Base-by-base conservation (phyloP, 352 stramenopile genomes). In the Pythium rishiriense region DNA sequence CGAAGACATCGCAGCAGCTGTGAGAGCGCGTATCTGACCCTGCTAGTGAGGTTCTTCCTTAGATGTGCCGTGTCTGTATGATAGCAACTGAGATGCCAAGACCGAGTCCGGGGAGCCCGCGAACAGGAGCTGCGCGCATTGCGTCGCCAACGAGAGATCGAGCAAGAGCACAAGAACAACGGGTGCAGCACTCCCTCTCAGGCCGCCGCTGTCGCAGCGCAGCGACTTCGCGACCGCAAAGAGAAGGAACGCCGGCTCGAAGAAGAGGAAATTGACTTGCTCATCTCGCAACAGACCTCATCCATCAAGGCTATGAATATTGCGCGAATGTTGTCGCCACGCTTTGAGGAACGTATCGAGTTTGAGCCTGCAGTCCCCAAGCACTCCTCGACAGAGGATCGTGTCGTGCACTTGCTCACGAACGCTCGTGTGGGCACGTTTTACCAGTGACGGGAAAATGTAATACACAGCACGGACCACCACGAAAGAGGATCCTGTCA, bases 271-370 rank as follows among this genome's bases (percentile, higher is more conserved):
- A 66, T 92, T 21, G 74, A 92, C 22, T 43, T 79, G 19, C 66
- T 91, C 22, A 82, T 91, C 41, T 70, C 78, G 5, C 81, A 93
- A 61, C 84, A 93, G 64, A 69, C 80, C 26, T 93, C 82, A 33
- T 90, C 79, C 1, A 80, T 93, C 33, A 79, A 86, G 43, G 82
- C 84, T 1, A 93, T 91, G 82, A 91, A 93, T 56, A 87, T 93
- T 46, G 84, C 80, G 8, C 75, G 84, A 9, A 88, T 91, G 84
- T 58, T 93, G 21, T 93, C 84, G 19, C 82, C 84, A 26, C 78
- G 80, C 0, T 91, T 90, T 46, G 69, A 84, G 55, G 79, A 94
- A 69, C 68, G 47, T 15, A 72, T 91, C n/a, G 43, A 64, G 25
- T 92, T 87, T 49, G 49, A 66, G 19, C 81, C 83, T 10, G 61